A percentile compares a stretch with the other conserved stretches of the same genome.
phyloP scores from a whole-genome alignment of 768 basidiomycete species.

The Tylopilus plumbeoviolaceoides region DNA sequence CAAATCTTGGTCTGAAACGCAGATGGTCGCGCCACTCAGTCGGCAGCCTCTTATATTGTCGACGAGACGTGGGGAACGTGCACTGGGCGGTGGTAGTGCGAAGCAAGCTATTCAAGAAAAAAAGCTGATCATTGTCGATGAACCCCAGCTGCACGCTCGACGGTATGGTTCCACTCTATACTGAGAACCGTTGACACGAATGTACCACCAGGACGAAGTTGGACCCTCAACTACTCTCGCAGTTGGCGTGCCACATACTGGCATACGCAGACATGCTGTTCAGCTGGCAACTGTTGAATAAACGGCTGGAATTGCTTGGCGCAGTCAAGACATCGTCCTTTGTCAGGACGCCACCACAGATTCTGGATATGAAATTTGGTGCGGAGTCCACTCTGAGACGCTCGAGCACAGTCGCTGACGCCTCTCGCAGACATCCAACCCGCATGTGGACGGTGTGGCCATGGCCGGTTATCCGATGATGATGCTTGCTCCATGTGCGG shows the following conservation, averaged over 20 bases:
- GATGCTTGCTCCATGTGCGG: conserved; percentile 43
- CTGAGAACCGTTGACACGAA: neutral
- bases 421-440: conserved; percentile 41
- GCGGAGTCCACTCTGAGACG: neutral
- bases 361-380: conserved; percentile 36
- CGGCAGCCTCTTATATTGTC: conserved; percentile 42
- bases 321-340: conserved; percentile 40
- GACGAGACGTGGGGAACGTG: conserved; percentile 39
- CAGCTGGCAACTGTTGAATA: conserved; percentile 66
- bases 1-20: conserved; percentile 56
- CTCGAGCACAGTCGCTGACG: neutral
- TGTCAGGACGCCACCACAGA: conserved; percentile 21
- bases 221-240: conserved; percentile 34
- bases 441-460: conserved; percentile 44
- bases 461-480: conserved; percentile 30
- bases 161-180: conserved; percentile 6
- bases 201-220: conserved; percentile 5
- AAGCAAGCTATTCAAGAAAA: conserved; percentile 31
- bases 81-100: conserved; percentile 37
- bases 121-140: conserved; percentile 36
- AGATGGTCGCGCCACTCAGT: conserved; percentile 23
- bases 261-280: conserved; percentile 74
- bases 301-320: conserved; percentile 72
- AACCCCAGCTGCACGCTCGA: conserved; percentile 11
- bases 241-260: conserved; percentile 52